Base-by-base conservation (phyloP, 2,329 filamentous ascomycete genomes). In the Cladophialophora carrionii region DNA sequence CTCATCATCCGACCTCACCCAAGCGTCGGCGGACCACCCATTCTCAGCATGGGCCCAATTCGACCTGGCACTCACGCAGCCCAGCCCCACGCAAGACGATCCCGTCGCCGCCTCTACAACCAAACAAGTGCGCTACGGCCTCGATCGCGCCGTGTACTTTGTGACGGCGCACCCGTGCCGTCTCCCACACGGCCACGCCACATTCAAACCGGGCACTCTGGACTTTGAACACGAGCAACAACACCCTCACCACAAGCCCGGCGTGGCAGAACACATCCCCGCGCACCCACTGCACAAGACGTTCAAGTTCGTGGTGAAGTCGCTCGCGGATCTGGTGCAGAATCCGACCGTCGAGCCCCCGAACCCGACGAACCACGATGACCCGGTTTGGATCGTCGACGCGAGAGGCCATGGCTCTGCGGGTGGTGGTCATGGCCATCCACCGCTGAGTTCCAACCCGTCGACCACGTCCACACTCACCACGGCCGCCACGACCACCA, bases 131-230 rank as follows among this genome's bases (percentile, higher is more conserved):
- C 70, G 73, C 10, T 74, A 82, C 32, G 75, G 79, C 0, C 73
- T 86, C 29, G 76, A 74, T 17, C 78, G 84, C 71, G 82, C 85
- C 64, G 78, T 84, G 14, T 78, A 82, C 31, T 87, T 86, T 70
- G 75, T 87, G 51, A 79, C 82, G 0, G 82, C 83, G 1, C 83
- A 82, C 71, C 82, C 82, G 20, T 87, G 84, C 71, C 79, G 76
- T 6, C 76, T 80, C 10, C 82, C 83, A 2, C 68, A 72, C 6
- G 78, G 78, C 3, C 72, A 74, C 53, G 69, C 72, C 7, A 67
- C 61, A 2, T 62, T 66, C 52, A 61, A 61, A 20, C 34, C 65
- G 1, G 61, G 56, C 52, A 60, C 64, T 14, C 14, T 10, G 3
- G 60, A 69, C 20, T 62, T 61, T 9, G 26, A 62, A 12, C 37